These are phyloP conservation scores for Lactarius pseudohatsudake DNA, from an alignment of 768 basidiomycete genomes.

Conservation along the genomic window DNA sequence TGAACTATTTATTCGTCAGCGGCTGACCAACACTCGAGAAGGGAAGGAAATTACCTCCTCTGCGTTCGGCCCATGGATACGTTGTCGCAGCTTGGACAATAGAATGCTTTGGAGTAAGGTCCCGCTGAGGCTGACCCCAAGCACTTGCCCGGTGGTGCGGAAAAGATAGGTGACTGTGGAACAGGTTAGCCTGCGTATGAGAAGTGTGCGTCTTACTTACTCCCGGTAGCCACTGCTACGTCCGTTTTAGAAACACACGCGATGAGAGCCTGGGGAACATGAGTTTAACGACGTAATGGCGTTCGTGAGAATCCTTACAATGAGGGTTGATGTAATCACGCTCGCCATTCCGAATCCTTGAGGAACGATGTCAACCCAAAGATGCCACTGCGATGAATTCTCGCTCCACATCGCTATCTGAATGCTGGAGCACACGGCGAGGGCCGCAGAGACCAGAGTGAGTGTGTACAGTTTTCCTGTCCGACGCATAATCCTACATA, in stretches of 20 bases:
- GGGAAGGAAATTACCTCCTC: conserved; percentile 48
- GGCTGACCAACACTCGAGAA: conserved; percentile 21
- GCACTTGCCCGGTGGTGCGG: conserved; percentile 91
- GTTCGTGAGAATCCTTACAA: conserved; percentile 49
- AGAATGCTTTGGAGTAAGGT: conserved; percentile 83
- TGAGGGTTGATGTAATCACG: conserved; percentile 82
- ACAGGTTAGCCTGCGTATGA: conserved; percentile 7
- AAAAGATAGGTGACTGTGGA: conserved; percentile 85
- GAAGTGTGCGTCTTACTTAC: conserved; percentile 48
- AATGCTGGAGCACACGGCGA: conserved; percentile 58
- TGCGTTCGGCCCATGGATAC: conserved; percentile 77
- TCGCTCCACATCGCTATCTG: conserved; percentile 69
- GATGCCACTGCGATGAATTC: conserved; percentile 54
- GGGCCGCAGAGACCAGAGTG: conserved; percentile 61
- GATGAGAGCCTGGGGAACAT: conserved; percentile 73
- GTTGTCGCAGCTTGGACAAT: conserved; percentile 60
- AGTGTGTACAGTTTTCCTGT: conserved; percentile 85
- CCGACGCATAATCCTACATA: conserved; percentile 71
- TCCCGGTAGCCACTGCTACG: conserved; percentile 86
- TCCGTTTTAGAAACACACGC: conserved; percentile 76
- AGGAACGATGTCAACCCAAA: conserved; percentile 78
- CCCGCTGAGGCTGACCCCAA: conserved; percentile 88
- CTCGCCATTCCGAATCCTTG: conserved; percentile 85
- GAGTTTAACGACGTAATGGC: conserved; percentile 7
- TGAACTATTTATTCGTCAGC: conserved; percentile 50